phyloP scores from a whole-genome alignment of 2,329 filamentous ascomycete species.

The Lachnellula arida region DNA sequence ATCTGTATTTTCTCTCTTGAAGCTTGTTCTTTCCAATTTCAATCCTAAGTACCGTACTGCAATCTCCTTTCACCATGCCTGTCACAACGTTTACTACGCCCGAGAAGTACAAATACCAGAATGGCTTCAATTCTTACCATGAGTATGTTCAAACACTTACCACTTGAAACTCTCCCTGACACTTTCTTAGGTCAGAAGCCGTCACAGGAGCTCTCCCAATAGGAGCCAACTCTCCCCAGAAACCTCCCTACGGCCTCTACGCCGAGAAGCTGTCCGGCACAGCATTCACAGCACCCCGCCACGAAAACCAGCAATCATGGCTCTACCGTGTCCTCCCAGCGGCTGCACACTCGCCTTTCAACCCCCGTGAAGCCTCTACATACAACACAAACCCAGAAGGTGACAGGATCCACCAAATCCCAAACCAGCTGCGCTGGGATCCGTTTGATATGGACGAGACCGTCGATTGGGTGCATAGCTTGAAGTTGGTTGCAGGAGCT shows the following conservation, averaged over 20 bases:
- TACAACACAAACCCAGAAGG: slow-evolving; percentile 38
- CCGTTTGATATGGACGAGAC: slow-evolving; percentile 65
- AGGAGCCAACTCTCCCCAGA: slow-evolving; percentile 65
- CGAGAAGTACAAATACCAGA: slow-evolving; percentile 65
- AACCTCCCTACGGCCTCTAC: slow-evolving; percentile 63
- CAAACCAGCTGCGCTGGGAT: slow-evolving; percentile 76
- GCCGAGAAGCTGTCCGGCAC: slow-evolving; percentile 59
- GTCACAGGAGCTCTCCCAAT: slow-evolving; percentile 60
- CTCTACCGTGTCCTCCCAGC: slow-evolving; percentile 52
- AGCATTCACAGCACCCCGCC: slow-evolving; percentile 51
- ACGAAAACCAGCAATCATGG: slow-evolving; percentile 54
- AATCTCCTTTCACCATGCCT: slow-evolving; percentile 45
- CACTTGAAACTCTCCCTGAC: slow-evolving; percentile 6
- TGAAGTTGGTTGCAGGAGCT: slow-evolving; percentile 66
- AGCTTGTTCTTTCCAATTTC: too few relatives aligned
- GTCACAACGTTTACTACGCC: slow-evolving; percentile 56
- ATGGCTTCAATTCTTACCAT: slow-evolving; percentile 64
- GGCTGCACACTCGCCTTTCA: slow-evolving; percentile 47
- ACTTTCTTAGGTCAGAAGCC: slow-evolving; percentile 53
- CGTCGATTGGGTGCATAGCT: slow-evolving; percentile 62
- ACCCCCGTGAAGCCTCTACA: slow-evolving; percentile 39
- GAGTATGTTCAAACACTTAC: slow-evolving; percentile 42
- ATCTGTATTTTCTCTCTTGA: too few relatives aligned
- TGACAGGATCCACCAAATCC: slow-evolving; percentile 59
- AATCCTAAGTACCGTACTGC: too few relatives aligned